These are phyloP conservation scores for Umbelopsis ramanniana DNA, from an alignment of 192 early-diverging fungal genomes.

Conservation along the genomic window DNA sequence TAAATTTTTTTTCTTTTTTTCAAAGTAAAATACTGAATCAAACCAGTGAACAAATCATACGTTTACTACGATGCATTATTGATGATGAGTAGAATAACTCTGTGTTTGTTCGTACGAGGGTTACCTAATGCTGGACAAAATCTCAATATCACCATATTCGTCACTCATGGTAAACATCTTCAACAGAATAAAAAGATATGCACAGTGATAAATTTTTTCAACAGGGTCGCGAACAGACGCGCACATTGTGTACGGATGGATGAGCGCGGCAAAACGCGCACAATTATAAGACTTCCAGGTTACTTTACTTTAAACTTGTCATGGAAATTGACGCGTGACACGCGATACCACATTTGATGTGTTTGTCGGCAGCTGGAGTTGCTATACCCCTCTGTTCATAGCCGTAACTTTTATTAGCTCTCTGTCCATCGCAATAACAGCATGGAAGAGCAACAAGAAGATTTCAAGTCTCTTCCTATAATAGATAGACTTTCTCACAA, in stretches of 20 bases:
- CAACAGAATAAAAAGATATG: too few species aligned
- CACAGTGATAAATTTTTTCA: too few species aligned
- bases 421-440: background rate
- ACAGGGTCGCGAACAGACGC: too few species aligned
- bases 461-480: constrained; percentile 35
- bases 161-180: too few species aligned
- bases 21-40: too few species aligned
- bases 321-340: constrained; percentile 19
- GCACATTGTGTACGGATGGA: background rate
- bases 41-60: too few species aligned
- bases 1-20: too few species aligned
- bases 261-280: background rate
- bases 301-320: constrained; percentile 13
- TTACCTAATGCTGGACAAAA: too few species aligned
- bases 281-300: background rate
- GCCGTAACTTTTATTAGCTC: background rate
- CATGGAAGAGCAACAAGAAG: constrained; percentile 35
- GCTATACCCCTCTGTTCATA: background rate
- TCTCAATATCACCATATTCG: too few species aligned
- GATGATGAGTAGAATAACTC: too few species aligned
- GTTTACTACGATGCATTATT: too few species aligned
- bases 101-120: too few species aligned
- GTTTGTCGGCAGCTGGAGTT: background rate
- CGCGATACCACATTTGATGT: constrained; percentile 13
- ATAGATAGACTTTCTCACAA: constrained; percentile 42